Base-by-base conservation (phyloP, 192 early-diverging fungal species). In the Podila epicladia region DNA sequence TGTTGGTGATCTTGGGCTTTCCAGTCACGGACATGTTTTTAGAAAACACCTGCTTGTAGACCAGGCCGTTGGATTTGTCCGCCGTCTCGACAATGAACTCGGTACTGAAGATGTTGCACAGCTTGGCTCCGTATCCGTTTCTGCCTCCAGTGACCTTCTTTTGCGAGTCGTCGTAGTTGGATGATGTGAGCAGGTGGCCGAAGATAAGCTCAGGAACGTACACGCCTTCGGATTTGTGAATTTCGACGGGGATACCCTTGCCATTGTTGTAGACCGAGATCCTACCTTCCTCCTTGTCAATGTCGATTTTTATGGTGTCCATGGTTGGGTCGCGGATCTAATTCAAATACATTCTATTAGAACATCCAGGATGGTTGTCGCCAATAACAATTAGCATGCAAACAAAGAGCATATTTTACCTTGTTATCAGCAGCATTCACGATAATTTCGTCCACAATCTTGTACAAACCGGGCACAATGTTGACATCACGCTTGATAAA, bases 171-270 rank as follows among this genome's bases (percentile, higher is more conserved):
- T 99, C 91, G 82, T 98, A 99, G 87, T 99, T 98, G 59, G 95
- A 96, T 8, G 96, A 97, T 2, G 98, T 99, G 32, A 99, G 86
- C 32, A 99, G 85, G 69, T 98, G 96, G 1, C 97, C 97, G 84
- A 99, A 98, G 65, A 99, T 98, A 49, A 99, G 89, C 67, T 99
- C 97, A 0, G 98, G 98, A 5, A 99, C 96, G 60, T 97, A 98
- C 33, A 96, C 88, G 19, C 90, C 78, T 82, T 98, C 95, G 62
- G 95, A 90, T 58, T 92, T 87, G 77, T 99, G 98, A 22, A 98
- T 93, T 75, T 96, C 91, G 49, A 99, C 87, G 0, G 98, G 98
- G 62, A 99, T 98, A 31, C 98, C 98, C 72, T 87, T 86, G 55
- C 98, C 98, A 68, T 97, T 97, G 82, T 99, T 99, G 74, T 89